Base-by-base conservation (phyloP, 2,329 filamentous ascomycete genomes). In the Phialophora chinensis region DNA sequence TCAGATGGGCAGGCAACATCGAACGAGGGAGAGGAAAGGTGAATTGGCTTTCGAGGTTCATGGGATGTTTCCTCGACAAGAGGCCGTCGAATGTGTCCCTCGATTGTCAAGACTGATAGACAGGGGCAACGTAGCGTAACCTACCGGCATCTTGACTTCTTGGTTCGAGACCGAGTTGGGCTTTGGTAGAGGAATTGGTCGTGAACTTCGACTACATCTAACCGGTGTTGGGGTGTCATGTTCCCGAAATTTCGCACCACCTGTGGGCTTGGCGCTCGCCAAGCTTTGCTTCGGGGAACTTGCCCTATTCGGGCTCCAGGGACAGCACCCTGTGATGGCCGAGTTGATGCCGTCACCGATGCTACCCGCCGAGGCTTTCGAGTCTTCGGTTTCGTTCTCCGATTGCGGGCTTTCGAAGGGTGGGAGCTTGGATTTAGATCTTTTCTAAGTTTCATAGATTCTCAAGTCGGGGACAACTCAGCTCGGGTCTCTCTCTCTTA, bases 111-210 rank as follows among this genome's bases (percentile, higher is more conserved):
- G 14, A 3, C 38, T 2, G 38, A 44, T n/a, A 8, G 17, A n/a
- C 52, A 31, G 27, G 17, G 8, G 52, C 7, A n/a, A n/a, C 7
- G 6, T 7, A n/a, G 38, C 17, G 38, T 44, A 31, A 75, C 78
- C 75, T 80, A 86, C 84, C 82, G 84, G 84, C 84, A 85, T 86
- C 79, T 82, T 85, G 83, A 83, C 78, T 61, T 75, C 74, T 79
- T 63, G 23, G 29, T 29, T 20, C 25, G 29, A n/a, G 53, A 55
- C 25, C 33, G 53, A 23, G 53, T 62, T 59, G 65, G 6, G 42
- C 44, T 59, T 31, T 47, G 20, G 47, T 17, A 55, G 12, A 47
- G 58, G 57, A 31, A 35, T 35, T 44, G 55, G 44, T 56, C n/a
- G 53, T 31, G 53, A 17, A 23, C n/a, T 33, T 33, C 53, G 33